Evolutionary conservation across 306 rosid genomes (phyloP).

Genomic region (Lotus japonicus): DNA sequence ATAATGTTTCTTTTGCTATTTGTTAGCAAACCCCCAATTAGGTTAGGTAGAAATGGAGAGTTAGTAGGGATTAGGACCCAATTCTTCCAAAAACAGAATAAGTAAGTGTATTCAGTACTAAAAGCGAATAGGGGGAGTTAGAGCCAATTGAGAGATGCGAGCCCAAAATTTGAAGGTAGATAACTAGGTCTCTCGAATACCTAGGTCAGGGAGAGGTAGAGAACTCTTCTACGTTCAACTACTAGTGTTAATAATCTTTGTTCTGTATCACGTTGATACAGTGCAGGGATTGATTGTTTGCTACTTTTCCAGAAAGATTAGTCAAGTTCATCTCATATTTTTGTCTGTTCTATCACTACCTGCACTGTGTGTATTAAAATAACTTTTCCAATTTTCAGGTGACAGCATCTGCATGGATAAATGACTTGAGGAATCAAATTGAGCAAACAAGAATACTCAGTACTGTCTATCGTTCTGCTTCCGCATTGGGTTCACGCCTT

Average conservation of each 20-base stretch:
- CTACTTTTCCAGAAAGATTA: not conserved
- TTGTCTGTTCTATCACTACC: not conserved
- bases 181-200: not conserved
- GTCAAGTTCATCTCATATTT: not conserved
- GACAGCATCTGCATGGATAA: conserved; percentile 96
- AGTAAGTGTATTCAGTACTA: not conserved
- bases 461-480: conserved; percentile 91
- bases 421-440: conserved; percentile 89
- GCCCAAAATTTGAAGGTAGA: not conserved
- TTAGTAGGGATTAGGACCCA: not conserved
- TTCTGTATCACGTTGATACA: not conserved
- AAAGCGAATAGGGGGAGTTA: not conserved
- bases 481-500: conserved; percentile 93
- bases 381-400: conserved; percentile 44
- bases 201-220: not conserved
- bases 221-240: not conserved
- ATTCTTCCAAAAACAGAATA: not conserved
- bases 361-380: not conserved
- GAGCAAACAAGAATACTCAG: conserved; percentile 90
- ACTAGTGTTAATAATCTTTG: not conserved
- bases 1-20: not conserved
- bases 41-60: not conserved
- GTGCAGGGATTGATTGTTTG: not conserved
- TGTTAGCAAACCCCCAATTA: not conserved
- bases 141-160: not conserved